Percentiles rank a stretch among this genome's conserved stretches.
These are phyloP conservation scores for Echria macrotheca DNA, from an alignment of 495 filamentous ascomycete genomes.

Conservation along the genomic window DNA sequence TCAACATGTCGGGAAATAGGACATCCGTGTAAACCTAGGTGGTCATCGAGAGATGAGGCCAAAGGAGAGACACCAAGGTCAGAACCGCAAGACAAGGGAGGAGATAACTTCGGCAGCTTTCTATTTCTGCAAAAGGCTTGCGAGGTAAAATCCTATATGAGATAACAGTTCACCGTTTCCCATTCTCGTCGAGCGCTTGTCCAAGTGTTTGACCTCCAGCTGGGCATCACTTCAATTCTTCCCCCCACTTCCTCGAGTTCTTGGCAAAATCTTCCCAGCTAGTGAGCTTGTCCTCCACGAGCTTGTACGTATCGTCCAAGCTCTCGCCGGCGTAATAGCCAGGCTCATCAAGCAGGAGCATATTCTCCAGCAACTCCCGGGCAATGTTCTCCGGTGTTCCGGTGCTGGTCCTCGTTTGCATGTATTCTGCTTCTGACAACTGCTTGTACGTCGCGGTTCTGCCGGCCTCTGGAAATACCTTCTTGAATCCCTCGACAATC, in stretches of 20 bases:
- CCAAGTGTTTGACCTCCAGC: background rate
- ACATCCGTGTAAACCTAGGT: too few species aligned
- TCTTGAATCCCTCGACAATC: constrained; percentile 45
- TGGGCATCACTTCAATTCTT: background rate
- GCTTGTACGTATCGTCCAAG: constrained; percentile 30
- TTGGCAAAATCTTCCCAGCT: constrained; percentile 36
- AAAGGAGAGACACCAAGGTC: too few species aligned
- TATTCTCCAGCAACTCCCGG: constrained; percentile 53
- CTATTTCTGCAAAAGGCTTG: too few species aligned
- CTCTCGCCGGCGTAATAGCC: constrained; percentile 48
- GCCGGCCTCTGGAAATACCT: constrained; percentile 44
- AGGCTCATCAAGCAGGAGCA: constrained; percentile 42
- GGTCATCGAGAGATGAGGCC: too few species aligned
- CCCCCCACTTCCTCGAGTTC: constrained; percentile 10
- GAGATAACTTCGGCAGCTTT: too few species aligned
- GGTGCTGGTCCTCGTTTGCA: constrained; percentile 29
- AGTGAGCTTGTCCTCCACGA: constrained; percentile 34
- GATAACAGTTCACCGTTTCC: background rate
- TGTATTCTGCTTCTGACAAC: constrained; percentile 44
- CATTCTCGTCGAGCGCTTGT: background rate
- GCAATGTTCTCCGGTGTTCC: constrained; percentile 21
- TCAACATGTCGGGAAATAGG: too few species aligned
- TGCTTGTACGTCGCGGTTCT: constrained; percentile 39
- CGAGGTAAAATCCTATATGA: too few species aligned
- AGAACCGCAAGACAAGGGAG: too few species aligned